phyloP scores from a whole-genome alignment of 2,329 filamentous ascomycete species.

The Calonectria montana region DNA sequence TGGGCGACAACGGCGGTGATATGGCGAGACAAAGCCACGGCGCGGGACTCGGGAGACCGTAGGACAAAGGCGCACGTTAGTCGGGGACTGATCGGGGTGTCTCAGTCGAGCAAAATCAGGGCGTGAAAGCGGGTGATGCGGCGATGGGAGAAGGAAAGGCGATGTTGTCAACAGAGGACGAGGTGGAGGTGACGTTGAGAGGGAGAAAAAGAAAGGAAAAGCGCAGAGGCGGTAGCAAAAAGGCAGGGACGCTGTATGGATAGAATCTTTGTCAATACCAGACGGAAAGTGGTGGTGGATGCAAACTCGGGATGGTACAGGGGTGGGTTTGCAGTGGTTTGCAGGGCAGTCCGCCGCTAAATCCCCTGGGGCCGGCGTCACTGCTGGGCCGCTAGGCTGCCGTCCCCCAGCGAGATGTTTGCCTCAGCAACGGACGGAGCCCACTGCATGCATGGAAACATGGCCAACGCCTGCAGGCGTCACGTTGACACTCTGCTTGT shows the following conservation, averaged over 20 bases:
- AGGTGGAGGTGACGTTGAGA: constrained; percentile 17
- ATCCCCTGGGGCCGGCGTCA: background rate
- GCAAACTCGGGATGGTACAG: background rate
- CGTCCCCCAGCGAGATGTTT: constrained; percentile 18
- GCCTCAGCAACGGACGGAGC: constrained; percentile 41
- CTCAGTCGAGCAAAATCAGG: constrained; percentile 21
- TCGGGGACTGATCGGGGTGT: constrained; percentile 5
- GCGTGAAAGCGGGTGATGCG: constrained; percentile 6
- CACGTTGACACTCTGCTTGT: constrained; percentile 28
- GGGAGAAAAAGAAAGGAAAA: constrained; percentile 25
- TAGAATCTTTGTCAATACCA: background rate
- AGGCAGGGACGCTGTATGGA: constrained; percentile 15
- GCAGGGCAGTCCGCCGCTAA: constrained; percentile 9
- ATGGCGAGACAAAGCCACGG: constrained; percentile 22
- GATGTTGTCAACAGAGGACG: constrained; percentile 8
- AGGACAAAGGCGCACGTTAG: constrained; percentile 20
- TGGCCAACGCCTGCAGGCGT: background rate
- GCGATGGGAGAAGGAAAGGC: constrained; percentile 11
- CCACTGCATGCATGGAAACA: constrained; percentile 14
- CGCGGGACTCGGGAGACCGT: constrained; percentile 25
- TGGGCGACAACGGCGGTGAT: constrained; percentile 12
- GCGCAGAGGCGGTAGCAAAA: constrained; percentile 15
- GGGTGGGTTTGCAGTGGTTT: constrained; percentile 17
- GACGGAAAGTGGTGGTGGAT: background rate
- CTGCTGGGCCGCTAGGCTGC: constrained; percentile 7